Conservation (phyloP, 495 filamentous ascomycete species). For the Neurospora sublineolata region DNA sequence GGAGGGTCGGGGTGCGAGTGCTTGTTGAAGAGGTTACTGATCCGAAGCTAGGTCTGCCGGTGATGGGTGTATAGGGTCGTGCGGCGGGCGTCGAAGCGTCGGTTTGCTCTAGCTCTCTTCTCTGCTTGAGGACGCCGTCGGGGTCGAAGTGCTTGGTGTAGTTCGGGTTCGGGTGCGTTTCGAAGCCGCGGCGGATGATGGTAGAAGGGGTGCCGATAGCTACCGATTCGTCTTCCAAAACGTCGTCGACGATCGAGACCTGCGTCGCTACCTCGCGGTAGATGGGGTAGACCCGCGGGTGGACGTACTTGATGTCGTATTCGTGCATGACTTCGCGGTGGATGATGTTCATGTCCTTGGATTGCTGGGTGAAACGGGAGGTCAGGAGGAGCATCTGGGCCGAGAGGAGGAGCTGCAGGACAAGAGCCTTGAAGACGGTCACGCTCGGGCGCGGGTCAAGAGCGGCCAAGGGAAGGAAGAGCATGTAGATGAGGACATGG, state of each 20-base stretch:
- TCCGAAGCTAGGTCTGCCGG: constrained; percentile 3
- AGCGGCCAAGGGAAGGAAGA: constrained; percentile 67
- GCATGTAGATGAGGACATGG: constrained; percentile 77
- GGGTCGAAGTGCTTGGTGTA: constrained; percentile 72
- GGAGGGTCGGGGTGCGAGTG: background rate
- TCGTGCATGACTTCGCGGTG: constrained; percentile 88
- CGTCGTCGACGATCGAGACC: constrained; percentile 36
- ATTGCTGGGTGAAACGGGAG: constrained; percentile 64
- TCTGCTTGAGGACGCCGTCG: constrained; percentile 29
- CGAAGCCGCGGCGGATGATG: constrained; percentile 68
- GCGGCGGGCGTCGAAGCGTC: background rate
- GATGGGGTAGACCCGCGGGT: constrained; percentile 70
- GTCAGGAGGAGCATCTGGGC: constrained; percentile 63
- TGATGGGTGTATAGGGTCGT: background rate
- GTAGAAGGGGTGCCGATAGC: constrained; percentile 67
- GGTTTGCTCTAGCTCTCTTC: background rate
- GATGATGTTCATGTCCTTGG: constrained; percentile 71
- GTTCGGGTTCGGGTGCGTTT: constrained; percentile 78
- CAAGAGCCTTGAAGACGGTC: constrained; percentile 68
- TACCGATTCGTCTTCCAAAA: constrained; percentile 43
- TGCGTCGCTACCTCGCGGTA: constrained; percentile 80
- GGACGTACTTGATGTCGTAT: constrained; percentile 92
- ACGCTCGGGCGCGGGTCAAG: constrained; percentile 71
- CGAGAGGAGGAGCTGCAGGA: constrained; percentile 61
- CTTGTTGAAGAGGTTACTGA: constrained; percentile 20